Evolutionary conservation across 2,329 filamentous ascomycete genomes (phyloP), one percentile per base, ranked within the genome.

Genomic region (Helicocarpus griseus): DNA sequence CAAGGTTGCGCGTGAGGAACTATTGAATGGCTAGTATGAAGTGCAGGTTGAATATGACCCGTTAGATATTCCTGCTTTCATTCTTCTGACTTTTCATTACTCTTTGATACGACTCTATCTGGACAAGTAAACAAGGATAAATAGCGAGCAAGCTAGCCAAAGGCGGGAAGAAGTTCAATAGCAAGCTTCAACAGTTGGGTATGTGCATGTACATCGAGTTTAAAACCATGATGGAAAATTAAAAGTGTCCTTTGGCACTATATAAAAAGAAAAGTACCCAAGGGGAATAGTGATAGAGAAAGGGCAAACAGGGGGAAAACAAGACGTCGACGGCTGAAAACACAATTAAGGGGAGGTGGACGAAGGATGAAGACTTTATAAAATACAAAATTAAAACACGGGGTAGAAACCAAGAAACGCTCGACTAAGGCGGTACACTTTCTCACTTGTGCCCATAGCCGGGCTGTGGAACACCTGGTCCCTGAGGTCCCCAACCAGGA

Each of bases 381-480:
- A 35, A 48, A 8, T 38, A 48, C n/a, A 38, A 6, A 21, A 48
- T 14, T 24, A 13, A 24, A 36, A 38, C 1, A 21, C 21, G n/a
- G n/a, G n/a, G n/a, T n/a, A n/a, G n/a, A n/a, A n/a, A n/a, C n/a
- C n/a, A n/a, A n/a, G n/a, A n/a, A n/a, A n/a, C n/a, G n/a, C n/a
- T n/a, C n/a, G n/a, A n/a, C n/a, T n/a, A n/a, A n/a, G n/a, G n/a
- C n/a, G n/a, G n/a, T n/a, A n/a, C n/a, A n/a, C n/a, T n/a, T n/a
- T n/a, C n/a, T 43, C 35, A 52, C 28, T 52, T 52, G 41, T 52
- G 48, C 22, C 24, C 36, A 38, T 48, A 52, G n/a, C 43, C 50
- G 4, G 6, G 33, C 13, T 48, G 43, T 5, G 22, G 33, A 3
- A 22, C 43, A 19, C 36, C 48, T 41, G 49, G 31, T 2, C 49